Conservation (phyloP, 495 filamentous ascomycete genomes). For the Evernia prunastri region DNA sequence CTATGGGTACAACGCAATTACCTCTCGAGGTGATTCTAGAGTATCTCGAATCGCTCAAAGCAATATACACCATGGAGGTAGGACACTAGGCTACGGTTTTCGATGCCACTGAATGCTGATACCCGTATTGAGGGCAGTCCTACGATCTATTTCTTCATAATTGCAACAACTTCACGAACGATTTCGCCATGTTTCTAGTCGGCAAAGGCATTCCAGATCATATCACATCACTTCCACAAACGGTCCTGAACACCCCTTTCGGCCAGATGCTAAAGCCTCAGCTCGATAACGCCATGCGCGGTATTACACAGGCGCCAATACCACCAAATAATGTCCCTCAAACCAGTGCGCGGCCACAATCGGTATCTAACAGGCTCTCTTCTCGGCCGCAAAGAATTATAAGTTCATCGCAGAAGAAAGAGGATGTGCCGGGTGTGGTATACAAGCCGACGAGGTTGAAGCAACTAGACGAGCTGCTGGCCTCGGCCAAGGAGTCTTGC, state of each 20-base stretch:
- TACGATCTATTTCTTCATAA: constrained; percentile 90
- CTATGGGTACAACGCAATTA: constrained; percentile 68
- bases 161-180: constrained; percentile 98
- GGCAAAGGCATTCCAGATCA: constrained; percentile 82
- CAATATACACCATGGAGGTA: constrained; percentile 78
- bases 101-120: constrained; percentile 8
- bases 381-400: constrained; percentile 7
- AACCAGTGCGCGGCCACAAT: constrained; percentile 27
- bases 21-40: constrained; percentile 80
- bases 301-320: constrained; percentile 52
- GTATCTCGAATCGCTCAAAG: constrained; percentile 76
- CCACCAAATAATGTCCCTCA: constrained; percentile 27
- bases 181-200: constrained; percentile 84
- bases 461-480: constrained; percentile 56
- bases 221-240: constrained; percentile 81
- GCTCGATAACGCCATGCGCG: constrained; percentile 66
- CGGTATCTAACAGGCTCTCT: constrained; percentile 17
- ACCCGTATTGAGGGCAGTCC: constrained; percentile 45
- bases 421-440: constrained; percentile 35
- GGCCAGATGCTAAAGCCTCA: constrained; percentile 84
- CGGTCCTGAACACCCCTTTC: constrained; percentile 82
- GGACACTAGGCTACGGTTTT: constrained; percentile 16
- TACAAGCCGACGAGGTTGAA: constrained; percentile 46
- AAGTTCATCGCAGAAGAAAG: constrained; percentile 7
- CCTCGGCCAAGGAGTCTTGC: constrained; percentile 54